These are phyloP conservation scores for Verticillium nonalfalfae DNA, from an alignment of 2,329 filamentous ascomycete genomes.

Conservation along the genomic window DNA sequence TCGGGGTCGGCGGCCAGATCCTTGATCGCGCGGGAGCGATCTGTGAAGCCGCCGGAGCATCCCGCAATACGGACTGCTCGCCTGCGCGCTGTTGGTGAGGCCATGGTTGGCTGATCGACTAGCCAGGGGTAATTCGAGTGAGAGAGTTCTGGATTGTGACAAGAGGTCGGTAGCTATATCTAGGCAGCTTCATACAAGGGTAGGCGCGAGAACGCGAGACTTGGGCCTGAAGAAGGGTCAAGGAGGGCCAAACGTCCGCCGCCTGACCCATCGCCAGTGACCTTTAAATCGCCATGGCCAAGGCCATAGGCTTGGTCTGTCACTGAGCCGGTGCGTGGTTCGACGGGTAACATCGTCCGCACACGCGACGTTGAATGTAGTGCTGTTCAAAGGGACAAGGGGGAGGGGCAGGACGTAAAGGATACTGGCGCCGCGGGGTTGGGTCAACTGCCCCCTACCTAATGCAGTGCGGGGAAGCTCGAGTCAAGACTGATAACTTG, in stretches of 20 bases:
- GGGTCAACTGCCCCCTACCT: not conserved
- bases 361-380: not conserved
- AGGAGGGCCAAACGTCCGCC: not conserved
- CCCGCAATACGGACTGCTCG: slow-evolving; percentile 11
- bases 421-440: not conserved
- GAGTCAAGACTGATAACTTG: not conserved
- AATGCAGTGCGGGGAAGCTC: not conserved
- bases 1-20: slow-evolving; percentile 5
- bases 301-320: not conserved
- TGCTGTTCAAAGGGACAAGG: not conserved
- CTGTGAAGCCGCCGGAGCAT: slow-evolving; percentile 11
- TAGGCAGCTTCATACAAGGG: too few relatives aligned
- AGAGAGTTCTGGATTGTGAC: not conserved
- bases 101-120: not conserved
- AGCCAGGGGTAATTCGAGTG: not conserved
- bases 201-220: too few relatives aligned
- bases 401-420: not conserved
- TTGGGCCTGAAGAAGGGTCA: too few relatives aligned
- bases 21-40: slow-evolving; percentile 5
- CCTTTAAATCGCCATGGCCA: not conserved
- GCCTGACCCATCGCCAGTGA: not conserved
- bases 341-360: not conserved
- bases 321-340: not conserved
- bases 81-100: not conserved
- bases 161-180: not conserved